Conservation (phyloP, 2,329 filamentous ascomycete genomes). For the Gaeumannomyces sp. region DNA sequence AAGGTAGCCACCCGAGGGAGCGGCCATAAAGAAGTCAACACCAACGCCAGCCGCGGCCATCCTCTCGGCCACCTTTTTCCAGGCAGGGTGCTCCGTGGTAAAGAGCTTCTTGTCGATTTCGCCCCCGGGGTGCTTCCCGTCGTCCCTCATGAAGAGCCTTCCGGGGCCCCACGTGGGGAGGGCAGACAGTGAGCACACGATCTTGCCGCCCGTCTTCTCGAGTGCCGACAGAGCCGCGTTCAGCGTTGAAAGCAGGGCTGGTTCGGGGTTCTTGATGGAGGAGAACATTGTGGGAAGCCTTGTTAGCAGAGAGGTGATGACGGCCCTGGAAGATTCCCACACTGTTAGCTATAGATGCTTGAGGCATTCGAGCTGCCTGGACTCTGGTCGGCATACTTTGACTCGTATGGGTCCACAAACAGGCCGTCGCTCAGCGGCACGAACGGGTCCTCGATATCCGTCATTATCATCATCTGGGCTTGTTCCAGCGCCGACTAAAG, state of each 20-base stretch:
- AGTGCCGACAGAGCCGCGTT: slow-evolving; percentile 80
- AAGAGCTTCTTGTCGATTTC: slow-evolving; percentile 91
- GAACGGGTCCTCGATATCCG: slow-evolving; percentile 94
- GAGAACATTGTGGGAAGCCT: slow-evolving; percentile 83
- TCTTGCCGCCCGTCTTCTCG: slow-evolving; percentile 82
- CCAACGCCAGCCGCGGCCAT: slow-evolving; percentile 85
- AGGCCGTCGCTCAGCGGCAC: slow-evolving; percentile 85
- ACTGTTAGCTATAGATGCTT: slow-evolving; percentile 21
- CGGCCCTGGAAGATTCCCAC: slow-evolving; percentile 38
- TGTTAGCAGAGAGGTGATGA: slow-evolving; percentile 82
- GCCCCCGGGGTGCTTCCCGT: slow-evolving; percentile 76
- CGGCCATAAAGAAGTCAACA: slow-evolving; percentile 89
- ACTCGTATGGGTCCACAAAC: slow-evolving; percentile 91
- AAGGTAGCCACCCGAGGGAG: slow-evolving; percentile 83
- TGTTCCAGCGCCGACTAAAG: slow-evolving; percentile 65
- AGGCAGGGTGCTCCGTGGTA: slow-evolving; percentile 81
- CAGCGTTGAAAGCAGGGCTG: slow-evolving; percentile 76
- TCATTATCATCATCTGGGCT: slow-evolving; percentile 98
- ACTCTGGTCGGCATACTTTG: slow-evolving; percentile 47
- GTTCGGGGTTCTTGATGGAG: slow-evolving; percentile 82
- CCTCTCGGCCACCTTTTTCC: slow-evolving; percentile 79
- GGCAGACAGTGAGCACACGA: slow-evolving; percentile 80
- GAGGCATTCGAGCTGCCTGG: neutral
- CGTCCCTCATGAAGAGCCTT: slow-evolving; percentile 76
- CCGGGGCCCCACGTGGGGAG: slow-evolving; percentile 90